Evolutionary conservation across 1,139 yeast genomes (phyloP).

Genomic region (Scheffersomyces stambukii): DNA sequence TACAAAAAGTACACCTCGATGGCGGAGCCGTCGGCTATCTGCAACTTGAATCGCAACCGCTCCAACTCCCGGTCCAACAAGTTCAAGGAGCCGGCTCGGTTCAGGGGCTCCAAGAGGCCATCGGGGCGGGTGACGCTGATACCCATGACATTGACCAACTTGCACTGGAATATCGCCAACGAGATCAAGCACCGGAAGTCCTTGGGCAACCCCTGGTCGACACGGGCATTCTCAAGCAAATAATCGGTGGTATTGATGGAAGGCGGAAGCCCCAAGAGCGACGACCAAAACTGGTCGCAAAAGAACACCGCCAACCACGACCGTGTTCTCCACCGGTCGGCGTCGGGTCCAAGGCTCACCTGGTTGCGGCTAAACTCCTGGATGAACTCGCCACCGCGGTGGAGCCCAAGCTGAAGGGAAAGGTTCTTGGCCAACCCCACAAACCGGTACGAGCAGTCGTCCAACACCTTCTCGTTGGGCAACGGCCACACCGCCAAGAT

Average conservation of each 20-base stretch:
- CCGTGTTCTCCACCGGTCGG: constrained; percentile 92
- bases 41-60: constrained; percentile 58
- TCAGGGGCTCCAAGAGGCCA: constrained; percentile 81
- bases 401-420: constrained; percentile 87
- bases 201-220: constrained; percentile 64
- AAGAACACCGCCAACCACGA: constrained; percentile 89
- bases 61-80: constrained; percentile 77
- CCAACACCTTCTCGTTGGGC: constrained; percentile 88
- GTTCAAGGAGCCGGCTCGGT: constrained; percentile 74
- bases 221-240: constrained; percentile 71
- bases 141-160: constrained; percentile 83
- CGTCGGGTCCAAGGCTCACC: constrained; percentile 77
- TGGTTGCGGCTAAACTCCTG: constrained; percentile 90
- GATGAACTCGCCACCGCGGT: constrained; percentile 82
- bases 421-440: constrained; percentile 82
- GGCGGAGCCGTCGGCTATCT: constrained; percentile 55
- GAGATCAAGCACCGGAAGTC: constrained; percentile 71
- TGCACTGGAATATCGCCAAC: constrained; percentile 78
- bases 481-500: constrained; percentile 88
- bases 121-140: constrained; percentile 85
- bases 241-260: constrained; percentile 77
- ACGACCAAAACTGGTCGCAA: constrained; percentile 88
- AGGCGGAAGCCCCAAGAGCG: constrained; percentile 84
- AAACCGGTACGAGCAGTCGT: constrained; percentile 87
- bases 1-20: constrained; percentile 81